Evolutionary conservation across 306 rosid genomes (phyloP).

Genomic region (Quercus wislizeni): DNA sequence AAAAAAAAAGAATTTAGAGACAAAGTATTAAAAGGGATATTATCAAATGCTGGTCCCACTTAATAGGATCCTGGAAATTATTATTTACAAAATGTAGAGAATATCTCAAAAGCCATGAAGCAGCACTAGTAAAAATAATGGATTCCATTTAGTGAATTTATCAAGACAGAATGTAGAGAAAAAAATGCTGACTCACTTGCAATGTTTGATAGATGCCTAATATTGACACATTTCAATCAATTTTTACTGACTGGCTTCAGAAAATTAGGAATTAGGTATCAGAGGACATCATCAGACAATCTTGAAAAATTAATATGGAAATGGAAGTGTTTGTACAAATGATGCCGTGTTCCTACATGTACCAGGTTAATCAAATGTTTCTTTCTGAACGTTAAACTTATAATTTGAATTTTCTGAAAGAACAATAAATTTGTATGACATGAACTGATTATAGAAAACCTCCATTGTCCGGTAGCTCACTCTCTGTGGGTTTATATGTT

Average conservation of each 20-base stretch:
- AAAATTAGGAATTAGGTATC: background rate
- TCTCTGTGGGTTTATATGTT: too few relatives aligned
- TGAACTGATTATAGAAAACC: background rate
- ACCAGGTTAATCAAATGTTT: background rate
- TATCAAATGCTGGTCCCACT: background rate
- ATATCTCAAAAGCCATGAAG: background rate
- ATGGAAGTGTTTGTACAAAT: background rate
- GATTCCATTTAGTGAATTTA: too few relatives aligned
- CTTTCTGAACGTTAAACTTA: background rate
- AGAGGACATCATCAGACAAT: background rate
- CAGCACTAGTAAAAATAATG: too few relatives aligned
- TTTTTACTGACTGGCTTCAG: background rate
- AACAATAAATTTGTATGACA: background rate
- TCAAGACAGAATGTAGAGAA: too few relatives aligned
- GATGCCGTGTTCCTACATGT: background rate
- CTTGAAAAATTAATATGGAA: background rate
- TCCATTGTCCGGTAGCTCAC: too few relatives aligned
- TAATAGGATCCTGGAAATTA: background rate
- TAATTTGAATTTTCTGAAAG: background rate
- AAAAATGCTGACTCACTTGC: too few relatives aligned
- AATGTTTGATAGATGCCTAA: too few relatives aligned
- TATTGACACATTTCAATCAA: background rate
- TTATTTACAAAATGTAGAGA: background rate
- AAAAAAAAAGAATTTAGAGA: constrained; percentile 7
- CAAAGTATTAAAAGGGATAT: background rate